Evolutionary conservation across 495 filamentous ascomycete genomes (phyloP).

Genomic region (Penicillium roqueforti): DNA sequence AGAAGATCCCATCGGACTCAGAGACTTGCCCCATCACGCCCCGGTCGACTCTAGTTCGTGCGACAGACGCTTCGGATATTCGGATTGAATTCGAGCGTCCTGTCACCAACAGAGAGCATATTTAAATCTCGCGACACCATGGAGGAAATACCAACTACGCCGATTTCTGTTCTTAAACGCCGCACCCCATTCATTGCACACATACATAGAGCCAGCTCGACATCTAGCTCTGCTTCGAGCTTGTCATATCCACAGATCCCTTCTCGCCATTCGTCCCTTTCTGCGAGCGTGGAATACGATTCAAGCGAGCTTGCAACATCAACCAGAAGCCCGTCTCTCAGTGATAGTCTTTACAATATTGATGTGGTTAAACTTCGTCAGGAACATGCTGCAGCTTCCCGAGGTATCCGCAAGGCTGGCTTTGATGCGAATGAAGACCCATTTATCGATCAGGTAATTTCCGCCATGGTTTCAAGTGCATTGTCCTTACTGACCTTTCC

Average conservation of each 20-base stretch:
- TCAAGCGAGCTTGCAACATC: conserved; percentile 17
- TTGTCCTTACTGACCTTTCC: not conserved
- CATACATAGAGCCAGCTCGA: conserved; percentile 10
- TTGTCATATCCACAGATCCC: conserved; percentile 27
- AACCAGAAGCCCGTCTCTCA: conserved; percentile 27
- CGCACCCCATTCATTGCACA: not conserved
- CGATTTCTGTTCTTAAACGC: conserved; percentile 13
- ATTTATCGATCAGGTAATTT: conserved; percentile 19
- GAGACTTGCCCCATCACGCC: conserved; percentile 11
- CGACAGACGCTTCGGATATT: conserved; percentile 20
- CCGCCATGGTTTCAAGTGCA: no score
- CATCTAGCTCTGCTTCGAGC: conserved; percentile 7
- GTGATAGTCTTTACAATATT: conserved; percentile 20
- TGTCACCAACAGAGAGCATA: conserved; percentile 17
- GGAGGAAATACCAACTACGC: conserved; percentile 6
- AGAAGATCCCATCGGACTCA: conserved; percentile 18
- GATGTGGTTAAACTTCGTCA: conserved; percentile 19
- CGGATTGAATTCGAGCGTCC: conserved; percentile 17
- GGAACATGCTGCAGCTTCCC: not conserved
- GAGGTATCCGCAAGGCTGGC: not conserved
- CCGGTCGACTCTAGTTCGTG: not conserved
- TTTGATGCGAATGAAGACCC: conserved; percentile 12
- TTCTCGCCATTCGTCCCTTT: conserved; percentile 25
- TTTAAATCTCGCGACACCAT: conserved; percentile 14
- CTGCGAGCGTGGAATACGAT: conserved; percentile 3